Conservation (phyloP, 345 rosid genomes). For the Nasturtium officinale region DNA sequence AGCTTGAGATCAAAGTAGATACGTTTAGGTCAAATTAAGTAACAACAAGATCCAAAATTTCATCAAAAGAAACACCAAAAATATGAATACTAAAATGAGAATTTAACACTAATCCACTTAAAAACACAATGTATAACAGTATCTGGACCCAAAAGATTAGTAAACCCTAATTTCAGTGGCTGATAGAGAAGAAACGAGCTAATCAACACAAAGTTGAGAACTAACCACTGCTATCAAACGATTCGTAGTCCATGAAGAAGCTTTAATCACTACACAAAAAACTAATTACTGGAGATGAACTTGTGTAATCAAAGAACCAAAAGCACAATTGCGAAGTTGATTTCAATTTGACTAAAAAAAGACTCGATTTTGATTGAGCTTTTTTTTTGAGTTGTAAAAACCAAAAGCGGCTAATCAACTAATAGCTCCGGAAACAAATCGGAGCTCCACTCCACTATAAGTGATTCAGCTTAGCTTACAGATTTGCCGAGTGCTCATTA, state of each 20-base stretch:
- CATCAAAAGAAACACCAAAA: neutral
- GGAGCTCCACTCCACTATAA: neutral
- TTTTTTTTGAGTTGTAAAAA: neutral
- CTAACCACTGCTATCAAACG: constrained; percentile 81
- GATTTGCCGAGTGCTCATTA: constrained; percentile 26
- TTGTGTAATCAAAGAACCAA: neutral
- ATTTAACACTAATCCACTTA: neutral
- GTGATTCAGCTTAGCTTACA: constrained; percentile 33
- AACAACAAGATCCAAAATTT: constrained; percentile 10
- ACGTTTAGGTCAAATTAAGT: neutral
- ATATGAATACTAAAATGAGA: neutral
- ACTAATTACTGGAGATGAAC: neutral
- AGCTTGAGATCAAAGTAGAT: constrained; percentile 20
- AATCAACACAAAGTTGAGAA: constrained; percentile 28
- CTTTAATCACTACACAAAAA: neutral
- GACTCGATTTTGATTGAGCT: constrained; percentile 30
- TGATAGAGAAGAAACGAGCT: constrained; percentile 16
- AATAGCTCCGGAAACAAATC: constrained; percentile 9
- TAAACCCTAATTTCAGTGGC: constrained; percentile 30
- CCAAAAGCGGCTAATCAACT: neutral
- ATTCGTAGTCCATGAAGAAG: constrained; percentile 67
- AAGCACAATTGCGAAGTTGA: constrained; percentile 13
- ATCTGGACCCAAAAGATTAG: neutral
- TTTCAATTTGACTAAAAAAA: constrained; percentile 36
- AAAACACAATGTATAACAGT: constrained; percentile 27